Percentiles rank a stretch among this genome's conserved stretches.
Conservation (phyloP, 257 asterid species). For the Coffea canephora region DNA sequence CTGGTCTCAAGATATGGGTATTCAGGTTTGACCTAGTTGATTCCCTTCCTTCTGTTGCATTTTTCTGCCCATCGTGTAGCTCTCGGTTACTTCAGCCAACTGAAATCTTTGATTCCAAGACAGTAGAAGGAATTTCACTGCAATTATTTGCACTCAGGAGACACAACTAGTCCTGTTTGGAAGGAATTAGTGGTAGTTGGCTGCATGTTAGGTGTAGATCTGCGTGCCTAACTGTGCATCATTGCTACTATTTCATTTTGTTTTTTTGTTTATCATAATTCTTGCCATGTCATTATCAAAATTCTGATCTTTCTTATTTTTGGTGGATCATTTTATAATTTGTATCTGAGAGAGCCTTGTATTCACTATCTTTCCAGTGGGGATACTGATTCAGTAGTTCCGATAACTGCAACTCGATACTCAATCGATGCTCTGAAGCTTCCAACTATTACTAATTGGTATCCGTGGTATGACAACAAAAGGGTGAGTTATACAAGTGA, state of each 20-base stretch:
- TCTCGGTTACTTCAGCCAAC: background rate
- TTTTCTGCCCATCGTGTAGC: background rate
- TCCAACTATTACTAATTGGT: slow-evolving; percentile 74
- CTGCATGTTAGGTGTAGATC: background rate
- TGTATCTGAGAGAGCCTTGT: slow-evolving; percentile 4
- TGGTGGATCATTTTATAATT: background rate
- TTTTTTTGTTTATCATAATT: background rate
- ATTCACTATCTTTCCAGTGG: slow-evolving; percentile 51
- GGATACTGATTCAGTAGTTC: slow-evolving; percentile 92
- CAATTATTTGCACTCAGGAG: background rate
- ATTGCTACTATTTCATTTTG: background rate
- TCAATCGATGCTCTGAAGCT: slow-evolving; percentile 95
- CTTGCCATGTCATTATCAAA: background rate
- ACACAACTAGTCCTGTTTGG: background rate
- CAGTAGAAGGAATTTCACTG: background rate
- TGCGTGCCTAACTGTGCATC: background rate
- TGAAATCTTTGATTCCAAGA: background rate
- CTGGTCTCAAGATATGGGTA: slow-evolving; percentile 91
- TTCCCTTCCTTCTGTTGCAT: background rate
- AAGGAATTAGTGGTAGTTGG: background rate
- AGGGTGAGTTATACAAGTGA: slow-evolving; percentile 41
- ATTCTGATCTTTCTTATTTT: background rate
- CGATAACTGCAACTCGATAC: slow-evolving; percentile 90
- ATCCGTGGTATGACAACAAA: slow-evolving; percentile 81
- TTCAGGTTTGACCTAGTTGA: slow-evolving; percentile 50